These are phyloP conservation scores for Chaetomium cochliodes DNA, from an alignment of 495 filamentous ascomycete species.

Conservation along the genomic window DNA sequence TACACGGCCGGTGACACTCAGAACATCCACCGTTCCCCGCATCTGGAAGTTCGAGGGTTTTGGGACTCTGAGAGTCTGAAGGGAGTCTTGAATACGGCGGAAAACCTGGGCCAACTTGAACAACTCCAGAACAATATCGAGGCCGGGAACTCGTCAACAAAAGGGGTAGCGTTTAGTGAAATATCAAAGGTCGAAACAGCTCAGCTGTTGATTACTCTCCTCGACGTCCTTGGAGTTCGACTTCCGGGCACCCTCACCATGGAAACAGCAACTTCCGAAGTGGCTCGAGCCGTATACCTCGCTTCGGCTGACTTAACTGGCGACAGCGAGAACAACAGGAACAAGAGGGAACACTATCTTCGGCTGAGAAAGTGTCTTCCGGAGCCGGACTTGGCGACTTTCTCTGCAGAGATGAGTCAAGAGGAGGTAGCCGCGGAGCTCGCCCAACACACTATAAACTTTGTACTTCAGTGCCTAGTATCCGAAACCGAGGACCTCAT, in stretches of 20 bases:
- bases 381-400: neutral
- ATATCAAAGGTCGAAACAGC: constrained; percentile 13
- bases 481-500: constrained; percentile 32
- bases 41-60: neutral
- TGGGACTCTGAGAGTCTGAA: neutral
- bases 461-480: constrained; percentile 34
- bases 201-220: constrained; percentile 35
- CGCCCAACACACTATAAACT: constrained; percentile 33
- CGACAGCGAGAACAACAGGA: neutral
- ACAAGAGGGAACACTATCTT: neutral
- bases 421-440: constrained; percentile 18
- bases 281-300: constrained; percentile 35
- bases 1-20: constrained; percentile 33
- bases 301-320: constrained; percentile 28
- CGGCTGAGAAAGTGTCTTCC: constrained; percentile 7
- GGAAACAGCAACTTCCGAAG: constrained; percentile 36
- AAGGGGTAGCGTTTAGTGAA: neutral
- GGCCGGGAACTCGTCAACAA: neutral
- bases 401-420: neutral
- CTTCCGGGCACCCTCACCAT: constrained; percentile 35
- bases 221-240: constrained; percentile 33
- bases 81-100: neutral
- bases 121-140: neutral
- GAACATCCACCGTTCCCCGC: constrained; percentile 19
- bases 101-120: neutral